These are phyloP conservation scores for Wickerhamomyces bovis DNA, from an alignment of 805 yeast genomes.

Conservation along the genomic window DNA sequence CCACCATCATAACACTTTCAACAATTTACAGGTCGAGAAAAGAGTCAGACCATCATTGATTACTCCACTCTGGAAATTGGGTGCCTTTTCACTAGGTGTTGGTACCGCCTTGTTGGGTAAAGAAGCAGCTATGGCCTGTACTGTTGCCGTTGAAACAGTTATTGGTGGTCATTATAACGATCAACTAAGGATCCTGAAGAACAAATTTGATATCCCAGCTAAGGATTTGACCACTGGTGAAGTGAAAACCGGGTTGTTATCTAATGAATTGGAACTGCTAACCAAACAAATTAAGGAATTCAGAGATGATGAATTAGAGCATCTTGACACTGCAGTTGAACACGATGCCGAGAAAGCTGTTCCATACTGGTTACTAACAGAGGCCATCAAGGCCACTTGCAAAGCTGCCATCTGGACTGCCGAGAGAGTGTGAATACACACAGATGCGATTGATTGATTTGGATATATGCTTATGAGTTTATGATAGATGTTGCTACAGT, in stretches of 20 bases:
- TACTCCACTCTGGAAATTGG: slow-evolving; percentile 90
- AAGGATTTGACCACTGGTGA: slow-evolving; percentile 25
- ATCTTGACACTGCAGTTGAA: slow-evolving; percentile 87
- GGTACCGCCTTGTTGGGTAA: slow-evolving; percentile 83
- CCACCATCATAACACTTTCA: slow-evolving; percentile 83
- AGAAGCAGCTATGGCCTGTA: slow-evolving; percentile 99
- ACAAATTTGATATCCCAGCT: slow-evolving; percentile 49
- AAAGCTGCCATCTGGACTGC: slow-evolving; percentile 89
- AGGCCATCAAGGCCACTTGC: slow-evolving; percentile 77
- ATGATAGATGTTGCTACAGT: background rate
- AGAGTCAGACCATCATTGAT: slow-evolving; percentile 87
- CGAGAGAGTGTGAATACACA: slow-evolving; percentile 63
- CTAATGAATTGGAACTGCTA: slow-evolving; percentile 53
- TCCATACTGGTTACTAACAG: slow-evolving; percentile 86
- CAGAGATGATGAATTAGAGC: slow-evolving; percentile 93
- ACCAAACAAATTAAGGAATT: slow-evolving; percentile 63
- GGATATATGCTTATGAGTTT: background rate
- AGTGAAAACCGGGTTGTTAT: slow-evolving; percentile 23
- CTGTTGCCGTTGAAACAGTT: slow-evolving; percentile 97
- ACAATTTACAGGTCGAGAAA: slow-evolving; percentile 63
- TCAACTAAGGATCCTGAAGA: slow-evolving; percentile 72
- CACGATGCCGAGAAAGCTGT: slow-evolving; percentile 90
- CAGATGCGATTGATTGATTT: background rate
- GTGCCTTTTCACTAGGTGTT: slow-evolving; percentile 82
- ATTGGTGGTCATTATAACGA: slow-evolving; percentile 94